Conservation (phyloP, 352 stramenopile species). For the Phytophthora sojae region DNA sequence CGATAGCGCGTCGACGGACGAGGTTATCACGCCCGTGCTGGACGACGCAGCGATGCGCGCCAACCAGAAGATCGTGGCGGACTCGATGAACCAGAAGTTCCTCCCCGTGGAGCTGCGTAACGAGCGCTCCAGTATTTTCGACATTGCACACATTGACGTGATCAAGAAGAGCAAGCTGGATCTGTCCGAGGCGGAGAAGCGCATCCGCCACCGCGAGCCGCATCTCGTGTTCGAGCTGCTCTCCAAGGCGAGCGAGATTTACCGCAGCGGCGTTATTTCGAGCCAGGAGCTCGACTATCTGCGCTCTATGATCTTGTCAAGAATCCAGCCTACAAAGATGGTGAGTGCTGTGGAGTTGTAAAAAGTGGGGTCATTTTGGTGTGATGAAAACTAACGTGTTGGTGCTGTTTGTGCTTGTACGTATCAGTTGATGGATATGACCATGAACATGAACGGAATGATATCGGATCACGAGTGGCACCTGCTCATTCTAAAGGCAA, state of each 20-base stretch:
- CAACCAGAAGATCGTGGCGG: conserved; percentile 78
- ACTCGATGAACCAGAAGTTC: conserved; percentile 89
- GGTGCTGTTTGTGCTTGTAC: neutral
- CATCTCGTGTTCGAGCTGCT: conserved; percentile 86
- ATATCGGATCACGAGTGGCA: conserved; percentile 91
- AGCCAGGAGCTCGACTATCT: conserved; percentile 81
- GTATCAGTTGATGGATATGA: conserved; percentile 77
- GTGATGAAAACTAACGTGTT: neutral
- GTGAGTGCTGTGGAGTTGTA: conserved; percentile 36
- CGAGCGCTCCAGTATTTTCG: conserved; percentile 64
- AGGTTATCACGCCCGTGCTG: conserved; percentile 63
- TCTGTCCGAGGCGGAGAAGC: conserved; percentile 80
- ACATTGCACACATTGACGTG: conserved; percentile 79
- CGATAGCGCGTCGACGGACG: conserved; percentile 58
- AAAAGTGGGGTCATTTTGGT: neutral
- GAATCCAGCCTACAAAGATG: conserved; percentile 87
- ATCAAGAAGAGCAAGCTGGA: conserved; percentile 87
- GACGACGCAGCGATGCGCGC: conserved; percentile 61
- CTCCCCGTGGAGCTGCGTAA: conserved; percentile 71
- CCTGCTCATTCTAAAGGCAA: conserved; percentile 80
- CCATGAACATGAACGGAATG: conserved; percentile 85
- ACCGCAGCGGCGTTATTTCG: conserved; percentile 81
- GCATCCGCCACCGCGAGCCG: conserved; percentile 83
- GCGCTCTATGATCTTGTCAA: conserved; percentile 78
- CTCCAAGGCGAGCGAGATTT: conserved; percentile 86